Evolutionary conservation across 108 stramenopile species (phyloP), one percentile per base, ranked within the genome.

Genomic region (Skeletonema marinoi): DNA sequence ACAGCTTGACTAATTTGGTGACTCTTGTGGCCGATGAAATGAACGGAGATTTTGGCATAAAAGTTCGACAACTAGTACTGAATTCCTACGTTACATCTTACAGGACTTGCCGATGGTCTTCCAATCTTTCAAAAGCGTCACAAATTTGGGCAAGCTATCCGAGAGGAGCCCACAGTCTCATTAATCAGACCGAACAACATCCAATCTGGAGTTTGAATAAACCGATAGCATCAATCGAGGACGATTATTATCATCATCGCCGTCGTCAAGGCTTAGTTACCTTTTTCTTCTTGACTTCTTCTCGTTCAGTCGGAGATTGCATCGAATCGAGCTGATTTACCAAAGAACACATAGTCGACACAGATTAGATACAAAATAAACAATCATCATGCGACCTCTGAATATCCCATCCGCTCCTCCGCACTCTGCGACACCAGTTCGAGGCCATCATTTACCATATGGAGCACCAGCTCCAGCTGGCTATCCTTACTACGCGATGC

Each of bases 401-500:
- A 46, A 46, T 46, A 56, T 56, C 25, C 54, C 19, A 56, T 56
- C 54, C 6, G 6, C 54, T 19, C 25, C 54, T 56, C 8, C 5
- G 25, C 54, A 56, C 54, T 56, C 54, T 7, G 25, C 54, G 25
- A 56, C 54, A n/a, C 54, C 54, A 56, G 25, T 56, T 56, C 54
- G 54, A 29, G 54, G 21, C 1, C 54, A 56, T 7, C 54, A 25
- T 21, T 10, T 56, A 7, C 50, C n/a, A 3, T 56, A 56, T 25
- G 54, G 25, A 56, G 54, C 54, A 10, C 54, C 6, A 25, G 21
- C 9, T 6, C 54, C 54, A 25, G 54, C 21, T 56, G 25, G 21
- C 8, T 56, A 56, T 56, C 54, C 54, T 8, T 56, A 56, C 54
- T 56, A 56, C 54, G 54, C 54, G 21, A 56, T 56, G 54, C 54